Conservation (phyloP, 441 rosid genomes). For the Aquilaria agallochum region DNA sequence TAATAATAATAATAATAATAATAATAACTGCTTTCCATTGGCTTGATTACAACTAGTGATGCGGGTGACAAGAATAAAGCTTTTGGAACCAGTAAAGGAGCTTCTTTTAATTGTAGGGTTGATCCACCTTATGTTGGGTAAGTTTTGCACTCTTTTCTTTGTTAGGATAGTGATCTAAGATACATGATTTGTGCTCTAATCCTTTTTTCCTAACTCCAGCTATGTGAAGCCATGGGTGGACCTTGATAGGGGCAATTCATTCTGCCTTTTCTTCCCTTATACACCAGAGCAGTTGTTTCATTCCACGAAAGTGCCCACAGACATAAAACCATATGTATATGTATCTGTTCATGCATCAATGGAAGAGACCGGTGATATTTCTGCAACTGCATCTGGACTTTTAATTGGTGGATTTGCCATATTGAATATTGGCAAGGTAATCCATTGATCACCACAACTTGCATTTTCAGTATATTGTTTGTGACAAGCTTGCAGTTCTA, state of each 20-base stretch:
- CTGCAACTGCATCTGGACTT: conserved; percentile 85
- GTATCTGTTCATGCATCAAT: conserved; percentile 60
- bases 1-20: no score
- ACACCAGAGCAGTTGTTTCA: conserved; percentile 85
- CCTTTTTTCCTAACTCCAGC: conserved; percentile 37
- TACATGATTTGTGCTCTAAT: conserved; percentile 13
- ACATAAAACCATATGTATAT: conserved; percentile 56
- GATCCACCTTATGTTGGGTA: conserved; percentile 92
- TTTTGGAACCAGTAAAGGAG: conserved; percentile 35
- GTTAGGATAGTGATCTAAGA: conserved; percentile 3
- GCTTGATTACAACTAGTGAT: conserved; percentile 4
- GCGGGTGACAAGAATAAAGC: conserved; percentile 28
- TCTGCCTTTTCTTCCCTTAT: conserved; percentile 89
- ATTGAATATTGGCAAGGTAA: conserved; percentile 62
- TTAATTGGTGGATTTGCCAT: conserved; percentile 90
- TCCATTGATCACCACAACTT: conserved; percentile 7
- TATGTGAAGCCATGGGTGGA: conserved; percentile 84
- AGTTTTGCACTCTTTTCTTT: conserved; percentile 15
- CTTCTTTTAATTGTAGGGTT: conserved; percentile 59
- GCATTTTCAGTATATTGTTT: conserved; percentile 7
- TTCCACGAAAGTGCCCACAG: conserved; percentile 48
- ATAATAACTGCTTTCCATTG: no score
- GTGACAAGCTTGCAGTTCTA: conserved; percentile 9
- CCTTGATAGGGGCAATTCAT: conserved; percentile 45
- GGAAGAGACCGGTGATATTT: conserved; percentile 50